phyloP scores from a whole-genome alignment of 176 grass and related monocot species.

The bread wheat (Triticum aestivum) region DNA sequence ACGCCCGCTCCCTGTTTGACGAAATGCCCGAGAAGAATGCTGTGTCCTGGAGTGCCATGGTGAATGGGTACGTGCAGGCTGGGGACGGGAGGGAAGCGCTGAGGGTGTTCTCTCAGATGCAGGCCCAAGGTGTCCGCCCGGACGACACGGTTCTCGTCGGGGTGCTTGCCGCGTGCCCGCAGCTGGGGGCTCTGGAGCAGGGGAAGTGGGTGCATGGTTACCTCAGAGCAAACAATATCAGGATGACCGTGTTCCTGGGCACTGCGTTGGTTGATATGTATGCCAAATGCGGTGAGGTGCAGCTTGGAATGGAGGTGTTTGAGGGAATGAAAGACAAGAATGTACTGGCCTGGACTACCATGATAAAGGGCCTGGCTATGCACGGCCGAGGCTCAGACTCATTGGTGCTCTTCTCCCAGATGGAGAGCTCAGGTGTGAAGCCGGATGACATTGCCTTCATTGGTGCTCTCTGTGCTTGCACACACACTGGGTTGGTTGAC shows the following conservation, averaged over 20 bases:
- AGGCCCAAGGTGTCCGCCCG: conserved; percentile 19
- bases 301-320: conserved; percentile 47
- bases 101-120: conserved; percentile 34
- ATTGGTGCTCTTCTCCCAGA: conserved; percentile 36
- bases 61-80: conserved; percentile 44
- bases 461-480: conserved; percentile 40
- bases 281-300: conserved; percentile 42
- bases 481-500: conserved; percentile 48
- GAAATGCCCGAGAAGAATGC: conserved; percentile 45
- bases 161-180: conserved; percentile 29
- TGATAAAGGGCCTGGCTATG: conserved; percentile 54
- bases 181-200: conserved; percentile 49
- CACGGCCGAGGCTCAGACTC: conserved; percentile 48
- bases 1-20: conserved; percentile 32
- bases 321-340: conserved; percentile 45
- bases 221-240: conserved; percentile 16
- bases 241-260: conserved; percentile 39
- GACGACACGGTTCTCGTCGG: conserved; percentile 40
- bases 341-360: conserved; percentile 57
- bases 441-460: conserved; percentile 56
- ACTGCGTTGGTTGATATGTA: conserved; percentile 51
- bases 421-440: conserved; percentile 36
- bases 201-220: conserved; percentile 59
- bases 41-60: conserved; percentile 57
- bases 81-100: conserved; percentile 39